phyloP scores from a whole-genome alignment of 2,329 filamentous ascomycete species.

The Lasiodiplodia gonubiensis region DNA sequence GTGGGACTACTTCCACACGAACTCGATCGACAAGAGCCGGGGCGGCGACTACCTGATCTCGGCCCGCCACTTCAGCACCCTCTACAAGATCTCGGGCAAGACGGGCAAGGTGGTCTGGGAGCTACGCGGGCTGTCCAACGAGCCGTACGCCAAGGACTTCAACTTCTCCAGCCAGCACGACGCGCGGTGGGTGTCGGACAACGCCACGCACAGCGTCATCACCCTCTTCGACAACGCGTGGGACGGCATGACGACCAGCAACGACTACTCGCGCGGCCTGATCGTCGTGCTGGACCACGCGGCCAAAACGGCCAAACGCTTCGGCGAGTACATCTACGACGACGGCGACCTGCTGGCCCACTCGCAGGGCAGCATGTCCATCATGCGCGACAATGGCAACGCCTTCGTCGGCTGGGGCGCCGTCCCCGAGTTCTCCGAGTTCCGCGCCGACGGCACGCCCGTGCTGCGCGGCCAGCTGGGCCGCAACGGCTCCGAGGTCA shows the following conservation, averaged over 20 bases:
- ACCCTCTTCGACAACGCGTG: slow-evolving; percentile 62
- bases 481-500: too few relatives aligned
- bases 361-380: slow-evolving; percentile 60
- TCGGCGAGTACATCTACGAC: too few relatives aligned
- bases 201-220: slow-evolving; percentile 55
- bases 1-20: slow-evolving; percentile 58
- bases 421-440: slow-evolving; percentile 48
- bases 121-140: slow-evolving; percentile 40
- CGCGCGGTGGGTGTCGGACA: slow-evolving; percentile 54
- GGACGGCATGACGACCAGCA: slow-evolving; percentile 52
- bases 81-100: slow-evolving; percentile 55
- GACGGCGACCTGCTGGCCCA: slow-evolving; percentile 43
- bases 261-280: slow-evolving; percentile 32
- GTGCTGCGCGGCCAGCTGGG: too few relatives aligned
- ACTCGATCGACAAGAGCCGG: slow-evolving; percentile 59
- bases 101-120: slow-evolving; percentile 49
- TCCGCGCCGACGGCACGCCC: too few relatives aligned
- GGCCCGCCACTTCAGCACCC: slow-evolving; percentile 54
- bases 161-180: slow-evolving; percentile 61
- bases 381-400: slow-evolving; percentile 57
- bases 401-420: slow-evolving; percentile 63
- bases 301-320: too few relatives aligned
- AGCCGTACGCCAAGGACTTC: slow-evolving; percentile 46
- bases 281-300: background rate
- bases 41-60: slow-evolving; percentile 62